Conservation (phyloP, 306 rosid genomes). For the Glycine soja region DNA sequence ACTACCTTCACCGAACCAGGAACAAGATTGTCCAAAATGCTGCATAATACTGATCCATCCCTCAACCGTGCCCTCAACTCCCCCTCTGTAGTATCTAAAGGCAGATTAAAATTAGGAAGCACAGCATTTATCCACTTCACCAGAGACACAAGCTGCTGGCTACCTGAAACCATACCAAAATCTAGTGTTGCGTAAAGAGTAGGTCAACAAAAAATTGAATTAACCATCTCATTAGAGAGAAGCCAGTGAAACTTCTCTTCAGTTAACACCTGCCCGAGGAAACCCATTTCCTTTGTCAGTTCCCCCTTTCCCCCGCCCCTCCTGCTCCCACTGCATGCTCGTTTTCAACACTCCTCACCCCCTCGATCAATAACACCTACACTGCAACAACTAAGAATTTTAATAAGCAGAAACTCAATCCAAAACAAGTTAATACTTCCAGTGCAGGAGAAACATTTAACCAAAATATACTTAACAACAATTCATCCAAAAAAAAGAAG, state of each 20-base stretch:
- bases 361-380: slow-evolving; percentile 34
- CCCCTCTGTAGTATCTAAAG: slow-evolving; percentile 76
- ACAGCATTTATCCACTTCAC: slow-evolving; percentile 82
- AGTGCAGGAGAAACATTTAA: not conserved
- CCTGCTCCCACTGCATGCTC: slow-evolving; percentile 65
- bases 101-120: slow-evolving; percentile 77
- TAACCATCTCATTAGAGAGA: slow-evolving; percentile 16
- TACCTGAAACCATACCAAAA: slow-evolving; percentile 59
- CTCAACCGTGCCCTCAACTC: slow-evolving; percentile 73
- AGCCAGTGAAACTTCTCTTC: not conserved
- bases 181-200: slow-evolving; percentile 28
- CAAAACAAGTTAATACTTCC: slow-evolving; percentile 12
- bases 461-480: not conserved
- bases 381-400: slow-evolving; percentile 44
- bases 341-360: slow-evolving; percentile 45
- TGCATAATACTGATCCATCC: slow-evolving; percentile 84
- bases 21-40: slow-evolving; percentile 72
- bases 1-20: slow-evolving; percentile 73
- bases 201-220: slow-evolving; percentile 32
- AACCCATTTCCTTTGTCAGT: slow-evolving; percentile 53
- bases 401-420: slow-evolving; percentile 9
- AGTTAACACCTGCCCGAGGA: not conserved
- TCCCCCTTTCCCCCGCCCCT: slow-evolving; percentile 52
- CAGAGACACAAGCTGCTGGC: slow-evolving; percentile 56
- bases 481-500: no score